Evolutionary conservation across 768 basidiomycete genomes (phyloP).

Genomic region (Calocybe indica): DNA sequence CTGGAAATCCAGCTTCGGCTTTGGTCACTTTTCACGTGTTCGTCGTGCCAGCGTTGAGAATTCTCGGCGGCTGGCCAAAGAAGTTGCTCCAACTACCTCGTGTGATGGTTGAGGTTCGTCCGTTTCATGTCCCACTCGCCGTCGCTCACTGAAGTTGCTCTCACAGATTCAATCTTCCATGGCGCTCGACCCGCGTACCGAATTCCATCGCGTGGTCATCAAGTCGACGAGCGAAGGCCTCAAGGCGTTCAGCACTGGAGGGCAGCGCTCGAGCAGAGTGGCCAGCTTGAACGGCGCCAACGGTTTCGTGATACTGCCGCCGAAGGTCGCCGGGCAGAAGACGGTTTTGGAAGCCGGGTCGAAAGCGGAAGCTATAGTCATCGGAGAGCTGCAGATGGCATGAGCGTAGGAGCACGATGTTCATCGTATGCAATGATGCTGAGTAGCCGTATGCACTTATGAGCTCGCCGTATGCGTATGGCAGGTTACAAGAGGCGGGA

Average conservation of each 20-base stretch:
- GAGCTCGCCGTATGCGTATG: too few relatives aligned
- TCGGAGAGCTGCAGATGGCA: constrained; percentile 51
- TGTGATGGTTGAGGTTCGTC: constrained; percentile 56
- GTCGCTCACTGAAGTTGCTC: not conserved
- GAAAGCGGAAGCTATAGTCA: constrained; percentile 52
- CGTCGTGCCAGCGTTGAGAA: constrained; percentile 74
- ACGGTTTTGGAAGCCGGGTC: constrained; percentile 46
- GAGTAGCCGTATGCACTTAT: too few relatives aligned
- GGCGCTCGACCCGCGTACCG: constrained; percentile 65
- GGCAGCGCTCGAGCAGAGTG: constrained; percentile 79
- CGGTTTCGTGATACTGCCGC: constrained; percentile 67
- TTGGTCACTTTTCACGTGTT: constrained; percentile 84
- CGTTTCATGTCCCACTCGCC: not conserved
- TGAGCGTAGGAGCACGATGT: not conserved
- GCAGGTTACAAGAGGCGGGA: too few relatives aligned
- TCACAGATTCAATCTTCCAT: constrained; percentile 53
- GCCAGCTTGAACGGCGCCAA: constrained; percentile 80
- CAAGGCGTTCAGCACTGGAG: constrained; percentile 75
- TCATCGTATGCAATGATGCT: too few relatives aligned
- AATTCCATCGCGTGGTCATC: constrained; percentile 78
- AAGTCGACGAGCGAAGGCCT: constrained; percentile 39
- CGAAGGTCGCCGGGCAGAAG: constrained; percentile 24
- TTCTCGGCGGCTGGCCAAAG: constrained; percentile 61
- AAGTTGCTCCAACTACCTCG: constrained; percentile 51
- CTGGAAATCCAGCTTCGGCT: constrained; percentile 86